phyloP scores from a whole-genome alignment of 1,284 basidiomycete species.

The Clitocybe nebularis region DNA sequence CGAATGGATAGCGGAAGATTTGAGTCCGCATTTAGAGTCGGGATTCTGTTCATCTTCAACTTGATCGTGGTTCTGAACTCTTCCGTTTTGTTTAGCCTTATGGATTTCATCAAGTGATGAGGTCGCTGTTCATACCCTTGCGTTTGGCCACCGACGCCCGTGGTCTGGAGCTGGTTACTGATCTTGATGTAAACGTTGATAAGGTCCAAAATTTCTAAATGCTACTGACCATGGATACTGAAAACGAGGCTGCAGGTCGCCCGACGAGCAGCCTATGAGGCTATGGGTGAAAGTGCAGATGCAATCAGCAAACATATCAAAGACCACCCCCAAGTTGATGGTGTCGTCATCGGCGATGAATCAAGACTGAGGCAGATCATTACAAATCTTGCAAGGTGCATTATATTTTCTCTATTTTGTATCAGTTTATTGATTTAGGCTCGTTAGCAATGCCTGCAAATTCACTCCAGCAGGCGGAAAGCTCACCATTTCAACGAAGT shows the following conservation, averaged over 20 bases:
- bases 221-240: too few species aligned
- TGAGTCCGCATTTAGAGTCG: slow-evolving; percentile 60
- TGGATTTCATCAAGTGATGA: slow-evolving; percentile 80
- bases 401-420: slow-evolving; percentile 3
- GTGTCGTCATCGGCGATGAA: slow-evolving; percentile 74
- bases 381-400: slow-evolving; percentile 71
- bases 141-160: slow-evolving; percentile 72
- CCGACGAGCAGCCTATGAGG: slow-evolving; percentile 52
- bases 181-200: slow-evolving; percentile 76
- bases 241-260: slow-evolving; percentile 46
- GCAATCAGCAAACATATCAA: slow-evolving; percentile 35
- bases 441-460: slow-evolving; percentile 65
- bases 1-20: slow-evolving; percentile 81
- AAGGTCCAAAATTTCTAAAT: slow-evolving; percentile 34
- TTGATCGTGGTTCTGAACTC: slow-evolving; percentile 3
- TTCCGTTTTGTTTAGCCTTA: slow-evolving; percentile 50
- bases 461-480: slow-evolving; percentile 77
- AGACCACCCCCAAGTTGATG: slow-evolving; percentile 50
- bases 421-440: neutral
- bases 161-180: slow-evolving; percentile 62
- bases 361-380: slow-evolving; percentile 78
- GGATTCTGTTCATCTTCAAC: slow-evolving; percentile 12
- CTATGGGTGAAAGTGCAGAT: slow-evolving; percentile 44
- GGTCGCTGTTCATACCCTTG: slow-evolving; percentile 75
- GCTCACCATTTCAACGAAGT: slow-evolving; percentile 54